phyloP scores from a whole-genome alignment of 2,329 filamentous ascomycete genomes.

The Penicillium sp. region DNA sequence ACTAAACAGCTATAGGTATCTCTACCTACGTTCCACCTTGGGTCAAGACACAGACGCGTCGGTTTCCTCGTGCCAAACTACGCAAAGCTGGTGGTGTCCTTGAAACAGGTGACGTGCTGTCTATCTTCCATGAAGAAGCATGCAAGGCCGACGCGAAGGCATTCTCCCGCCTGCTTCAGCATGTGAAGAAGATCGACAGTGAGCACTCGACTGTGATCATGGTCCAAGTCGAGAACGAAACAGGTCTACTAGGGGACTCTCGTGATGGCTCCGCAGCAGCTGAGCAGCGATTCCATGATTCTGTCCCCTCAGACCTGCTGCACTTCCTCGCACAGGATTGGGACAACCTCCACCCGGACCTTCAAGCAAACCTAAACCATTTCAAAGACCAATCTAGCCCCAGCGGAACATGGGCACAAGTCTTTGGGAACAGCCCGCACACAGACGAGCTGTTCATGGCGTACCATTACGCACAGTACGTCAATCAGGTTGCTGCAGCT shows the following conservation, averaged over 20 bases:
- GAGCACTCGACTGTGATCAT: conserved; percentile 53
- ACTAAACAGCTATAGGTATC: conserved; percentile 5
- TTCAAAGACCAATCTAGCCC: conserved; percentile 21
- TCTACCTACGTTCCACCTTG: conserved; percentile 41
- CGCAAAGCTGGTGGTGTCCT: conserved; percentile 26
- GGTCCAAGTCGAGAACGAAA: conserved; percentile 60
- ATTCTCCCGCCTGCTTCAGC: conserved; percentile 39
- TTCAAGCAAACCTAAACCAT: conserved; percentile 25
- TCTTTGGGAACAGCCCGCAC: conserved; percentile 39
- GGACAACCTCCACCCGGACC: conserved; percentile 20
- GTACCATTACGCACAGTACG: conserved; percentile 44
- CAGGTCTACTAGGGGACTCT: conserved; percentile 53
- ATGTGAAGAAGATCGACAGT: conserved; percentile 46
- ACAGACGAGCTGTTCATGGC: conserved; percentile 52
- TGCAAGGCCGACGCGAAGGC: conserved; percentile 40
- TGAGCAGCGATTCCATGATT: conserved; percentile 40
- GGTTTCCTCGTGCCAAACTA: conserved; percentile 20
- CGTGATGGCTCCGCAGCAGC: conserved; percentile 47
- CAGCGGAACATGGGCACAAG: conserved; percentile 36
- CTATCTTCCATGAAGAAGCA: conserved; percentile 38
- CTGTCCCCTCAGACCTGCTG: conserved; percentile 39
- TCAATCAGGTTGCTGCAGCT: conserved; percentile 42
- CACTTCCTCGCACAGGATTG: conserved; percentile 23
- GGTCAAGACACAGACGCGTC: conserved; percentile 35
- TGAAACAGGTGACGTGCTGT: conserved; percentile 34